phyloP scores from a whole-genome alignment of 495 filamentous ascomycete genomes.

The Thermochaetoides thermophila region DNA sequence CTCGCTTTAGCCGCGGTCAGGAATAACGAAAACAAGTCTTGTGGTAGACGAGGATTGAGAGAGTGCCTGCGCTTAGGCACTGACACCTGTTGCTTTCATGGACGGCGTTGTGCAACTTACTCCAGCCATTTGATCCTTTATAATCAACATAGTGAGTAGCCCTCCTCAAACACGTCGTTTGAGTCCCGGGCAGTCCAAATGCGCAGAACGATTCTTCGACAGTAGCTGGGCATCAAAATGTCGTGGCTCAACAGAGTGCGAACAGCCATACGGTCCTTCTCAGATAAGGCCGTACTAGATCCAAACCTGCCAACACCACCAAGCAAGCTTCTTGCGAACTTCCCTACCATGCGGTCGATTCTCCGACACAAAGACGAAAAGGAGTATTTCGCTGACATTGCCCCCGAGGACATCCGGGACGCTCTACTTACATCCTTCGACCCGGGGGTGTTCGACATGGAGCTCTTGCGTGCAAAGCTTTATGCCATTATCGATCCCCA shows the following conservation, averaged over 20 bases:
- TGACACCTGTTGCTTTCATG: too few relatives aligned
- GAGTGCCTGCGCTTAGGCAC: too few relatives aligned
- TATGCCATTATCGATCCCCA: conserved; percentile 14
- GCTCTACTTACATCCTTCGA: conserved; percentile 18
- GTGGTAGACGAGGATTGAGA: too few relatives aligned
- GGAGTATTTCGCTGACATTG: conserved; percentile 13
- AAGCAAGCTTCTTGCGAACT: conserved; percentile 2
- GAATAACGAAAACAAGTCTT: too few relatives aligned
- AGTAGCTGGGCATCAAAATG: too few relatives aligned
- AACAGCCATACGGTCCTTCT: conserved; percentile 5
- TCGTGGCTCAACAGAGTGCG: conserved; percentile 3
- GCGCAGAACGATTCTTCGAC: too few relatives aligned
- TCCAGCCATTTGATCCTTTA: too few relatives aligned
- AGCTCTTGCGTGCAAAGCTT: conserved; percentile 16
- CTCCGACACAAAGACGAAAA: conserved; percentile 16
- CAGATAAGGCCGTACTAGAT: conserved; percentile 8
- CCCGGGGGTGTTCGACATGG: conserved; percentile 19
- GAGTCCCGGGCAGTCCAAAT: too few relatives aligned
- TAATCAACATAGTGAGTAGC: too few relatives aligned
- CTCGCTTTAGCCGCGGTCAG: too few relatives aligned
- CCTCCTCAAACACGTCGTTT: too few relatives aligned
- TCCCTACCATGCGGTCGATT: conserved; percentile 12
- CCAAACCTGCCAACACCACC: conserved; percentile 10
- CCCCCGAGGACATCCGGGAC: conserved; percentile 11
- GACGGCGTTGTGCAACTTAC: too few relatives aligned